Base-by-base conservation (phyloP, 2,329 filamentous ascomycete genomes). In the Diaporthe ampelina region DNA sequence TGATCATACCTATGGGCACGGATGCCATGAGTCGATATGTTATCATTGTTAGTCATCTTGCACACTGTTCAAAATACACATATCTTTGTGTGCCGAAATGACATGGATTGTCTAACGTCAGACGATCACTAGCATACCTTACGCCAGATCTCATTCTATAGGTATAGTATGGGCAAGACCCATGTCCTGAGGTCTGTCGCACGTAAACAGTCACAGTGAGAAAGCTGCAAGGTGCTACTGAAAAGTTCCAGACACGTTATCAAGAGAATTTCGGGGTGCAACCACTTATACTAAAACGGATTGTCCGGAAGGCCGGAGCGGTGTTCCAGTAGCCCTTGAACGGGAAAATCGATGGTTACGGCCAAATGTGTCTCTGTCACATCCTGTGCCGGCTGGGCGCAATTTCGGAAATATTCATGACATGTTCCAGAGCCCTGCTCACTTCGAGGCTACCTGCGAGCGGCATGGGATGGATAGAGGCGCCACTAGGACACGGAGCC, bases 101-200 rank as follows among this genome's bases (percentile, higher is more conserved):
- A 8, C 9, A 10, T n/a, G n/a, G n/a, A n/a, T 17, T 26, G n/a
- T 29, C 6, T 3, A 4, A 10, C 1, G 0, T 19, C 17, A 7
- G 40, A 43, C 15, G 6, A 43, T 43, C 15, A 19, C 13, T 7
- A 43, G 15, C 40, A 43, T 19, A 4, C 37, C 40, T 17, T n/a
- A 52, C n/a, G 9, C 19, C n/a, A 13, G 10, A 17, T 52, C 6
- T 24, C 10, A 26, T 4, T 8, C 40, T 29, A 29, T 29, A 29
- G 29, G 8, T 32, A 11, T 11, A 2, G 3, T 1, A 1, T 15
- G 21, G 43, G 0, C 15, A 19, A 26, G 15, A 32, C 26, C 15
- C 21, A 54, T 21, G 1, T 29, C 29, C 29, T 29, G 29, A 29
- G 29, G 29, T 29, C 29, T 29, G 29, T 24, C 2, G 15, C 13